Evolutionary conservation across 306 rosid genomes (phyloP).

Genomic region (Datisca glomerata): DNA sequence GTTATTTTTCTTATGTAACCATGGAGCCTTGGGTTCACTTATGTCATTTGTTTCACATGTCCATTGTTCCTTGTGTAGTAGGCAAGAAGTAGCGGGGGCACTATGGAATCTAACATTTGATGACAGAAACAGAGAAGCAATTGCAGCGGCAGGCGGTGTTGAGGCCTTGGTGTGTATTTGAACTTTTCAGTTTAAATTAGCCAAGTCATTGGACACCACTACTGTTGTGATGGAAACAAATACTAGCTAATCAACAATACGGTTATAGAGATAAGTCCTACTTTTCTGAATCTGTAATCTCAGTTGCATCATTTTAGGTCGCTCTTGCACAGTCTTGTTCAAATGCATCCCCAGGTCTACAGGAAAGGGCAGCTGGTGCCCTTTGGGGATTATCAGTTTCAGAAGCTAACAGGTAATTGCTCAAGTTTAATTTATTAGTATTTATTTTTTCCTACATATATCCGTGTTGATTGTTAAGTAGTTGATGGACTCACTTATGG

Average conservation of each 20-base stretch:
- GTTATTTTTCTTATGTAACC: too few relatives aligned
- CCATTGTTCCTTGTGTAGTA: conserved; percentile 13
- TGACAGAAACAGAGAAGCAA: conserved; percentile 96
- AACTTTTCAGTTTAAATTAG: too few relatives aligned
- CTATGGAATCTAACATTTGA: conserved; percentile 98
- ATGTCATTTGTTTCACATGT: too few relatives aligned
- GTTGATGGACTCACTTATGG: too few relatives aligned
- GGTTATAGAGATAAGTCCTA: too few relatives aligned
- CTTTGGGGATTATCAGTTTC: conserved; percentile 99
- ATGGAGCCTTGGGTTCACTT: too few relatives aligned
- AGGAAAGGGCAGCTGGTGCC: conserved; percentile 99
- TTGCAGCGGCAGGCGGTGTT: conserved; percentile 97
- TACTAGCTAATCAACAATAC: too few relatives aligned
- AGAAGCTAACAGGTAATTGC: conserved; percentile 88
- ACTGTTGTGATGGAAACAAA: too few relatives aligned
- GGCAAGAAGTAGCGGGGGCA: conserved; percentile 99
- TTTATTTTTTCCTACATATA: too few relatives aligned
- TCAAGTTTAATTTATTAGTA: too few relatives aligned
- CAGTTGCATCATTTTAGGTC: conserved; percentile 38
- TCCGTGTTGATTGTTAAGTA: too few relatives aligned
- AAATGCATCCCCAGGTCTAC: conserved; percentile 97
- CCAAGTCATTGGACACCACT: too few relatives aligned
- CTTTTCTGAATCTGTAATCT: background rate
- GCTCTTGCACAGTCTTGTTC: conserved; percentile 96
- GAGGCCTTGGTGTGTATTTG: conserved; percentile 98